These are phyloP conservation scores for Telfairia occidentalis DNA, from an alignment of 331 rosid species.

Conservation along the genomic window DNA sequence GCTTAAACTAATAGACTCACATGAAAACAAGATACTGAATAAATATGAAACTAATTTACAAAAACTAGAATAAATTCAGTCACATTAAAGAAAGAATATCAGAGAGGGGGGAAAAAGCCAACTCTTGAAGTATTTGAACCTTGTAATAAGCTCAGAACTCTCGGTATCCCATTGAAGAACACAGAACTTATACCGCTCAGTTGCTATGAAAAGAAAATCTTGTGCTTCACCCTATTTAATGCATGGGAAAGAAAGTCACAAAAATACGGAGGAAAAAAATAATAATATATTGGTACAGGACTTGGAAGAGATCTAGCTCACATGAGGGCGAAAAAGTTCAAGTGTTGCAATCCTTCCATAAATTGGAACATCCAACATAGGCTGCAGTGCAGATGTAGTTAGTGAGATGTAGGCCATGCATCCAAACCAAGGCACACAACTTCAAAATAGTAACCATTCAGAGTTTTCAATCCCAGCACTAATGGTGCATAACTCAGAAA, in stretches of 20 bases:
- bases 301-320: slow-evolving; percentile 20
- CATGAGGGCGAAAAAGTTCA: slow-evolving; percentile 92
- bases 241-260: not conserved
- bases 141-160: slow-evolving; percentile 76
- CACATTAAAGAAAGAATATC: not conserved
- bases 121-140: slow-evolving; percentile 30
- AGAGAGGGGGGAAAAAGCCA: not conserved
- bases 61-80: not conserved
- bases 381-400: slow-evolving; percentile 30
- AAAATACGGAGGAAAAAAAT: not conserved
- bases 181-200: slow-evolving; percentile 95
- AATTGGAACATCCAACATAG: slow-evolving; percentile 84
- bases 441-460: not conserved
- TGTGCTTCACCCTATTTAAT: slow-evolving; percentile 71
- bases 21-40: not conserved
- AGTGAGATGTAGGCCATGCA: not conserved
- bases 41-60: not conserved
- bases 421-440: not conserved
- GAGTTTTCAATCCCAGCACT: not conserved
- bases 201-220: slow-evolving; percentile 82
- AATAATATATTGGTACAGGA: not conserved
- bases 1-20: not conserved
- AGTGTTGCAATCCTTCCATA: slow-evolving; percentile 95
- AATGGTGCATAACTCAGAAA: not conserved
- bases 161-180: slow-evolving; percentile 96